Evolutionary conservation across 345 rosid genomes (phyloP), one percentile per base, ranked within the genome.

Genomic region (Corchorus olitorius): DNA sequence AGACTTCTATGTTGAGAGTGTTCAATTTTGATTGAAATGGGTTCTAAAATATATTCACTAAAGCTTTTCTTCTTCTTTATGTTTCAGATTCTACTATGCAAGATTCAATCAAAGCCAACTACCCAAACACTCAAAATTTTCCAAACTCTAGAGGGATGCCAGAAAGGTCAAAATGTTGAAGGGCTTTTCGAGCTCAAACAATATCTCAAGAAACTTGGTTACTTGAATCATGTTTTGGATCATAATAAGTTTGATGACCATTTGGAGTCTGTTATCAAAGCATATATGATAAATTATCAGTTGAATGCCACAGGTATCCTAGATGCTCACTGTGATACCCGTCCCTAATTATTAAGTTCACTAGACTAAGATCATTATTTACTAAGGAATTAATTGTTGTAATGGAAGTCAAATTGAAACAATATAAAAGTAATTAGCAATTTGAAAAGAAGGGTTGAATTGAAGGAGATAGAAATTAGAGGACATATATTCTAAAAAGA

Each of bases 301-400:
- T 56, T 76, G 41, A 60, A 76, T 27, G 37, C 64, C 64, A 81
- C 83, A 1, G 80, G 77, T 35, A 76, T 27, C 34, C 69, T 81
- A 9, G 84, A 77, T 67, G 41, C 71, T 19, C 6, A 81, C 83
- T 7, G 48, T 62, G 56, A 63, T n/a, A n/a, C n/a, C n/a, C n/a
- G n/a, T n/a, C n/a, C n/a, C n/a, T n/a, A n/a, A n/a, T n/a, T n/a
- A n/a, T n/a, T n/a, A n/a, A n/a, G n/a, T n/a, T n/a, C n/a, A n/a
- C n/a, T n/a, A n/a, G n/a, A n/a, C n/a, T n/a, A n/a, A n/a, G n/a
- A n/a, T n/a, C n/a, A n/a, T n/a, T n/a, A n/a, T n/a, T n/a, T n/a
- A n/a, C n/a, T n/a, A n/a, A n/a, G n/a, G n/a, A n/a, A n/a, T n/a
- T n/a, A n/a, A n/a, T n/a, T n/a, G n/a, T n/a, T n/a, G n/a, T n/a